These are phyloP conservation scores for Staphylotrichum tortipilum DNA, from an alignment of 495 filamentous ascomycete genomes.

Conservation along the genomic window DNA sequence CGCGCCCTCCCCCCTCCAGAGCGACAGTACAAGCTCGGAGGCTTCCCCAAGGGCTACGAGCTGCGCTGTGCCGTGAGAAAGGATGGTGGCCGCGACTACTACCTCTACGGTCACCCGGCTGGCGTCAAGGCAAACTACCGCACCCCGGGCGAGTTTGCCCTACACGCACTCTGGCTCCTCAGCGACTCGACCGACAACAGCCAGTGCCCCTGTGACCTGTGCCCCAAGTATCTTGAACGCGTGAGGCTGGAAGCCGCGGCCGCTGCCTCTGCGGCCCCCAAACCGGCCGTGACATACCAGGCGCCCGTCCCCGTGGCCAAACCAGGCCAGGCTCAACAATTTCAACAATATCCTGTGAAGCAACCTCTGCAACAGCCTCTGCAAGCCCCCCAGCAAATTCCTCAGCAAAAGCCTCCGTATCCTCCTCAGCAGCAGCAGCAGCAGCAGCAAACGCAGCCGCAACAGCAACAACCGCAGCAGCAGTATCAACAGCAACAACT, in stretches of 20 bases:
- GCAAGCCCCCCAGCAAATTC: slow-evolving; percentile 5
- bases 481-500: slow-evolving; percentile 5
- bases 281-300: background rate
- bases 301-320: background rate
- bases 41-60: slow-evolving; percentile 26
- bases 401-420: background rate
- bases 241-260: slow-evolving; percentile 1
- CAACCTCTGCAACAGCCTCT: background rate
- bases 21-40: slow-evolving; percentile 23
- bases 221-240: slow-evolving; percentile 17
- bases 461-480: slow-evolving; percentile 2
- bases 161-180: slow-evolving; percentile 33
- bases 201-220: slow-evolving; percentile 32
- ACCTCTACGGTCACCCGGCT: slow-evolving; percentile 35
- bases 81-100: slow-evolving; percentile 29
- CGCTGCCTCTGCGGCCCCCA: background rate
- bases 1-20: no score
- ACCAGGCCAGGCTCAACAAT: background rate
- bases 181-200: slow-evolving; percentile 23
- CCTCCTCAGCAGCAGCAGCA: slow-evolving; percentile 5
- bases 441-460: background rate
- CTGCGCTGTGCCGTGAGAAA: slow-evolving; percentile 20
- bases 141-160: slow-evolving; percentile 34
- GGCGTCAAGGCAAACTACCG: slow-evolving; percentile 28
- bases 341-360: no score